Percentiles rank a stretch among this genome's conserved stretches.
These are phyloP conservation scores for Cyberlindnera sargentensis DNA, from an alignment of 805 yeast genomes.

Conservation along the genomic window DNA sequence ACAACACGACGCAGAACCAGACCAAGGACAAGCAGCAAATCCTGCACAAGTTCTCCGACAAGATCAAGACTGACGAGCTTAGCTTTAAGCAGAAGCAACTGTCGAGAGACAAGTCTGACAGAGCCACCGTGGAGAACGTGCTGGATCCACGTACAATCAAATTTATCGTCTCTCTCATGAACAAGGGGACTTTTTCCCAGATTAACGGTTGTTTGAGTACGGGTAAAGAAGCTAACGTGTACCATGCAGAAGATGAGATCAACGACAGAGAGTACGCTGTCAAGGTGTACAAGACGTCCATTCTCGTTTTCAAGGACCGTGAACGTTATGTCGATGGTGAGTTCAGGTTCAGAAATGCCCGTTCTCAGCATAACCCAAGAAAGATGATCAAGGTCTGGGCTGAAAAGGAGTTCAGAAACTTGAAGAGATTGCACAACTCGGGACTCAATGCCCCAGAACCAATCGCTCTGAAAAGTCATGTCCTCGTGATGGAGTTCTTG, in stretches of 20 bases:
- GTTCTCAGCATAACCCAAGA: conserved; percentile 86
- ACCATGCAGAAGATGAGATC: conserved; percentile 55
- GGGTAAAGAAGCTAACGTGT: conserved; percentile 98
- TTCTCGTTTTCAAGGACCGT: conserved; percentile 92
- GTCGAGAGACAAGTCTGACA: conserved; percentile 76
- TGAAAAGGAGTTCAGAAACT: conserved; percentile 90
- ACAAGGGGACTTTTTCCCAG: conserved; percentile 74
- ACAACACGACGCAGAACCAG: conserved; percentile 7
- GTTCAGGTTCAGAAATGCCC: conserved; percentile 80
- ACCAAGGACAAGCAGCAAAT: conserved; percentile 38
- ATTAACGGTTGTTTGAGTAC: conserved; percentile 93
- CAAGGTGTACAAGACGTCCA: conserved; percentile 93
- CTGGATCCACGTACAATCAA: conserved; percentile 89
- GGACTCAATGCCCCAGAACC: conserved; percentile 97
- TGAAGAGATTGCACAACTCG: conserved; percentile 68
- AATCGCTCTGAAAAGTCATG: conserved; percentile 79
- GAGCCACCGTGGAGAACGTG: conserved; percentile 97
- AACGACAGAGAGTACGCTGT: conserved; percentile 65
- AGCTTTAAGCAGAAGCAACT: conserved; percentile 49
- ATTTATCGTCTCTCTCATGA: conserved; percentile 74
- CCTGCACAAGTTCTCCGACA: conserved; percentile 54
- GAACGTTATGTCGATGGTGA: conserved; percentile 97
- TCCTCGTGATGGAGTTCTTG: conserved; percentile 89
- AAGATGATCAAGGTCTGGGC: conserved; percentile 99
- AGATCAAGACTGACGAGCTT: conserved; percentile 57